These are phyloP conservation scores for Globisporangium camurandrum DNA, from an alignment of 352 stramenopile genomes.

Conservation along the genomic window DNA sequence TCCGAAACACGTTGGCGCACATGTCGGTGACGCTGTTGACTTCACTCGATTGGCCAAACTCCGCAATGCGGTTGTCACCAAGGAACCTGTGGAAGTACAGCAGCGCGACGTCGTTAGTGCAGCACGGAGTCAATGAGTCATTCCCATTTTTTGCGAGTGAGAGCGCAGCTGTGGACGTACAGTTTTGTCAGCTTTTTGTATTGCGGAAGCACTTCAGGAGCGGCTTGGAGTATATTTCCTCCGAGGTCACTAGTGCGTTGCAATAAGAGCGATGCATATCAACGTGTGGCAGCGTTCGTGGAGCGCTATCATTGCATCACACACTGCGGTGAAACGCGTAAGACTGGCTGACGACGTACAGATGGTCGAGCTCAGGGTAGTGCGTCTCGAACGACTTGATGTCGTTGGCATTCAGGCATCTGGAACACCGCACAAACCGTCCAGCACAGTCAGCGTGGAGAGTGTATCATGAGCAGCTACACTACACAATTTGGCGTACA, in stretches of 20 bases:
- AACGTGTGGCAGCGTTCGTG: no score
- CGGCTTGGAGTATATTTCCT: background rate
- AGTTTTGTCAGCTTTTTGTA: background rate
- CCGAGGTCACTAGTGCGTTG: constrained; percentile 2
- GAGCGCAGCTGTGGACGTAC: background rate
- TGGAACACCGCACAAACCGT: background rate
- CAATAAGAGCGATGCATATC: no score
- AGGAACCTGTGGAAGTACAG: no score
- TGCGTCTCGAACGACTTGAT: background rate
- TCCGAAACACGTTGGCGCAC: no score
- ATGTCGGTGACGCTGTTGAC: background rate
- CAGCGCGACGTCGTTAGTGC: background rate
- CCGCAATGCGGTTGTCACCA: background rate
- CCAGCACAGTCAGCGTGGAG: background rate
- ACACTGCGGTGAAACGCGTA: background rate
- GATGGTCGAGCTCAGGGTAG: background rate
- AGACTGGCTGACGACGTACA: background rate
- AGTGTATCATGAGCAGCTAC: no score
- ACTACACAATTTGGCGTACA: background rate
- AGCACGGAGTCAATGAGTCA: background rate
- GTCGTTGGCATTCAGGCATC: background rate
- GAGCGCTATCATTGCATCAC: no score
- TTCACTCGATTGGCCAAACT: background rate
- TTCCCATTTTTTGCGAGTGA: background rate
- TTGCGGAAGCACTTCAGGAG: background rate